Conservation (phyloP, 139 green algal species). For the Coccomyxa sp. region DNA sequence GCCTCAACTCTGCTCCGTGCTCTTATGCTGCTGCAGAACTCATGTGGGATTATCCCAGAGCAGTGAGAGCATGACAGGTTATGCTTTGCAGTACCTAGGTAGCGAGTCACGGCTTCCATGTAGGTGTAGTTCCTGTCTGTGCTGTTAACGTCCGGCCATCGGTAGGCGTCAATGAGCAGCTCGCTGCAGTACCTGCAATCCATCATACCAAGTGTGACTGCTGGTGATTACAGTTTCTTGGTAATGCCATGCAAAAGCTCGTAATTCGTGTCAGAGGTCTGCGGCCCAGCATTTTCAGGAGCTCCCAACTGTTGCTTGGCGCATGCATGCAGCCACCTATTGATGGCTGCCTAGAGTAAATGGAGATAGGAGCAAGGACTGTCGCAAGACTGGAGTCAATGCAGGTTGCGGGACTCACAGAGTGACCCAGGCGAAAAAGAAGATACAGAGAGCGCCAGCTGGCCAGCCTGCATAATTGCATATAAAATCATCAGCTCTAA, state of each 20-base stretch:
- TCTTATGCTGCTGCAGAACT: too few relatives aligned
- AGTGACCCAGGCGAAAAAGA: neutral
- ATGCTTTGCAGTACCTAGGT: conserved; percentile 20
- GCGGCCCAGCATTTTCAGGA: neutral
- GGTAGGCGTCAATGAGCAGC: conserved; percentile 38
- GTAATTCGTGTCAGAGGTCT: neutral
- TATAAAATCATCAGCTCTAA: too few relatives aligned
- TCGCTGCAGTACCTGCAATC: conserved; percentile 24
- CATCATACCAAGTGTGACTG: conserved; percentile 19
- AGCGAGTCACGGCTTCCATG: conserved; percentile 10
- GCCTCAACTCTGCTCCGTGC: too few relatives aligned
- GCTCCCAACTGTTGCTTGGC: neutral
- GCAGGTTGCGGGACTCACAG: too few relatives aligned
- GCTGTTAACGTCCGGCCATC: neutral
- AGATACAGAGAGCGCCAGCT: neutral
- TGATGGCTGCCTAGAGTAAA: too few relatives aligned
- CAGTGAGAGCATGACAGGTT: too few relatives aligned
- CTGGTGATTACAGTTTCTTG: neutral
- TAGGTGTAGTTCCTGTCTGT: conserved; percentile 19
- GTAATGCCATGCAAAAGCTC: neutral
- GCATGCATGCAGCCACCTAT: neutral
- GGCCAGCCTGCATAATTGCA: neutral
- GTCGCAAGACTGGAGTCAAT: too few relatives aligned
- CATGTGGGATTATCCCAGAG: too few relatives aligned
- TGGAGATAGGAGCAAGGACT: too few relatives aligned